Percentiles rank a stretch among this genome's conserved stretches.
Conservation (phyloP, 140 eudicot species). For the Senecio squalidus region DNA sequence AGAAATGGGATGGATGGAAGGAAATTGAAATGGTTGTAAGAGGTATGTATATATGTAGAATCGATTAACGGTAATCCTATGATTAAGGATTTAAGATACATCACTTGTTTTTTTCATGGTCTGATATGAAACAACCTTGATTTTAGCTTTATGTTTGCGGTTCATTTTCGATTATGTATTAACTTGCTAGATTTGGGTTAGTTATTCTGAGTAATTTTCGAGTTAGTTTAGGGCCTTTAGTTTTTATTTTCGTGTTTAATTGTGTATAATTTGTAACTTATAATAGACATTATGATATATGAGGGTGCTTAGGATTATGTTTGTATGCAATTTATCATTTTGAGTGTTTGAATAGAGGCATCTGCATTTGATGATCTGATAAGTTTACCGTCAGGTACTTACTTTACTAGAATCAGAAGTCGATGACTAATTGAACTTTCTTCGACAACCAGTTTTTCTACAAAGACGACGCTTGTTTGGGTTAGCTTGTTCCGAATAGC, state of each 20-base stretch:
- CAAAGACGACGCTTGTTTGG: too few relatives aligned
- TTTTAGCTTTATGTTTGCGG: background rate
- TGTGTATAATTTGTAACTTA: too few relatives aligned
- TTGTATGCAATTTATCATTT: too few relatives aligned
- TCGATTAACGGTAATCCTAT: slow-evolving; percentile 18
- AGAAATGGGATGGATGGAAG: slow-evolving; percentile 25
- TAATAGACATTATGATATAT: too few relatives aligned
- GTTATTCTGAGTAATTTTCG: background rate
- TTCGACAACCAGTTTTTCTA: too few relatives aligned
- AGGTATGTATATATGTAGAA: slow-evolving; percentile 14
- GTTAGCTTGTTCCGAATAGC: too few relatives aligned
- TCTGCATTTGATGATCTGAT: too few relatives aligned
- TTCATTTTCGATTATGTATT: slow-evolving; percentile 4
- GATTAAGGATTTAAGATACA: slow-evolving; percentile 24
- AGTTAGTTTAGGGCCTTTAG: background rate
- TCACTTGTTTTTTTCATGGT: slow-evolving; percentile 19
- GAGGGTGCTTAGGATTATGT: too few relatives aligned
- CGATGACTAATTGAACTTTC: too few relatives aligned
- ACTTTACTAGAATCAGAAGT: too few relatives aligned
- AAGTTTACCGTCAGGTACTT: too few relatives aligned
- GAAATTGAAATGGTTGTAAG: slow-evolving; percentile 28
- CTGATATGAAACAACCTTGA: background rate
- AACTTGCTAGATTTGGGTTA: background rate
- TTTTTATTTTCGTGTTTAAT: background rate
- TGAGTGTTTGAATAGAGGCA: too few relatives aligned